These are phyloP conservation scores for Zymoseptoria tritici DNA, from an alignment of 2,329 filamentous ascomycete genomes.

Conservation along the genomic window DNA sequence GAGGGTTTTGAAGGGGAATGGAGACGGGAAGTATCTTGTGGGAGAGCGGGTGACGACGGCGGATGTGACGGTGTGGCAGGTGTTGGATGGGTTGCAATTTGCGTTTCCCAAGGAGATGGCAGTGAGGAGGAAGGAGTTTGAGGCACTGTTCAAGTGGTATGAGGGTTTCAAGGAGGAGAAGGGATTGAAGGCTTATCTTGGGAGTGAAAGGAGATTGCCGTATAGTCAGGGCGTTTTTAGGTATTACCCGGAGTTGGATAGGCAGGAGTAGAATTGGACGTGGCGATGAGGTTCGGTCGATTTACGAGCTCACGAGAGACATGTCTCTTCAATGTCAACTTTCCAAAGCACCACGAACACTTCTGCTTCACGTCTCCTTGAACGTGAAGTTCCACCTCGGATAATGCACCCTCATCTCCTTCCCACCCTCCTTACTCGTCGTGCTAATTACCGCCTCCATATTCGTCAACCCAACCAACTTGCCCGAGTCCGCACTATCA, in stretches of 20 bases:
- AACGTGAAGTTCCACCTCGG: constrained; percentile 32
- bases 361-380: background rate
- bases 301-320: background rate
- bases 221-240: constrained; percentile 63
- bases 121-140: constrained; percentile 51
- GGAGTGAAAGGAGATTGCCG: constrained; percentile 53
- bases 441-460: constrained; percentile 10
- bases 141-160: constrained; percentile 44
- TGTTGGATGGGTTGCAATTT: constrained; percentile 48
- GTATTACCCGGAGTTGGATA: constrained; percentile 65
- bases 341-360: too few species aligned
- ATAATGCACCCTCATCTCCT: constrained; percentile 25
- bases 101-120: constrained; percentile 63
- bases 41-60: constrained; percentile 60
- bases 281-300: background rate
- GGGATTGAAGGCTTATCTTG: constrained; percentile 61
- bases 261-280: constrained; percentile 26
- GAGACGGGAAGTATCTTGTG: constrained; percentile 57
- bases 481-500: constrained; percentile 8
- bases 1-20: constrained; percentile 51
- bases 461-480: constrained; percentile 10
- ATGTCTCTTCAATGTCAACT: background rate
- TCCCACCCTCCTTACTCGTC: constrained; percentile 6
- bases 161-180: constrained; percentile 55
- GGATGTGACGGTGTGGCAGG: constrained; percentile 67